These are phyloP conservation scores for Cicer chorassanicum DNA, from an alignment of 306 rosid genomes.

Conservation along the genomic window DNA sequence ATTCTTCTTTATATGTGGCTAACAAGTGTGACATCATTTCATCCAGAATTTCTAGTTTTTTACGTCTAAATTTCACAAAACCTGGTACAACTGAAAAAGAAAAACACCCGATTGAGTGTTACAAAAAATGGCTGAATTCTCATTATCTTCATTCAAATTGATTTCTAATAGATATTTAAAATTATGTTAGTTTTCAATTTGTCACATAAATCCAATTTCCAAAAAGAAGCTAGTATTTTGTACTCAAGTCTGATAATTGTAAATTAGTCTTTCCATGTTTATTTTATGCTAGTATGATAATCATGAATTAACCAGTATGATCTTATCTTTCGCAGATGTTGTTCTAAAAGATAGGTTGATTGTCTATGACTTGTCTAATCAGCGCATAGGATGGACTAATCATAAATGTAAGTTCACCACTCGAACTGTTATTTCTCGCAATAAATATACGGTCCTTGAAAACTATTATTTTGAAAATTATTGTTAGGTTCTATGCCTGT, in stretches of 20 bases:
- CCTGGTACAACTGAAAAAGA: too few species aligned
- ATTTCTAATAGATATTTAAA: conserved; percentile 2
- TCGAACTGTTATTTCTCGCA: conserved; percentile 16
- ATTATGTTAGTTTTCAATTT: conserved; percentile 18
- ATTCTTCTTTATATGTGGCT: neutral
- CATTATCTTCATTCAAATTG: neutral
- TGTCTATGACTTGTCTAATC: conserved; percentile 82
- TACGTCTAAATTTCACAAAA: too few species aligned
- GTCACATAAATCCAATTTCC: neutral
- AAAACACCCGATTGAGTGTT: neutral
- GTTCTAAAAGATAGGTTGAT: conserved; percentile 85
- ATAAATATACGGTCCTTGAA: neutral
- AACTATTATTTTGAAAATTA: neutral
- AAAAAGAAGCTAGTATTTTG: neutral
- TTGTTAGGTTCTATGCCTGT: conserved; percentile 75
- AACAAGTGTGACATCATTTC: neutral
- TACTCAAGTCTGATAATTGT: conserved; percentile 22
- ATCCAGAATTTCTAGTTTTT: too few species aligned
- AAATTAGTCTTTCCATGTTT: neutral
- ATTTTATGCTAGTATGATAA: neutral
- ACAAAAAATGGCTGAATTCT: too few species aligned
- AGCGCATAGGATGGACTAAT: conserved; percentile 84
- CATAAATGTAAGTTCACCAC: conserved; percentile 78
- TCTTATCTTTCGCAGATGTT: conserved; percentile 62
- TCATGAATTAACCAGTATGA: too few species aligned